These are phyloP conservation scores for Eimeria maxima DNA, from an alignment of 169 alveolate species.

Conservation along the genomic window DNA sequence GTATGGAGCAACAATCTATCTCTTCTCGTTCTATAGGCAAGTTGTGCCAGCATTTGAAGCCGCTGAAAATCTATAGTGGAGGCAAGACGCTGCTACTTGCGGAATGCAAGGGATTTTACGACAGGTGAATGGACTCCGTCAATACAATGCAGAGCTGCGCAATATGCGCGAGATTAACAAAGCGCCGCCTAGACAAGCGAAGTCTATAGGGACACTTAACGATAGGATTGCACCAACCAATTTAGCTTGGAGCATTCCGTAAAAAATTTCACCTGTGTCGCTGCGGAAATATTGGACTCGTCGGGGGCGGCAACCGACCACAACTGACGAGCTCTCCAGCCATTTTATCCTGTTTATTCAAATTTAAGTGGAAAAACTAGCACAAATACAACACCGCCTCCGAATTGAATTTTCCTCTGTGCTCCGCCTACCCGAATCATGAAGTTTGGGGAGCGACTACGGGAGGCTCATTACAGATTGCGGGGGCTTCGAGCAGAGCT, in stretches of 20 bases:
- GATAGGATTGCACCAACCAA: background rate
- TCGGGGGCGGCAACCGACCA: background rate
- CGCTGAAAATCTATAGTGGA: background rate
- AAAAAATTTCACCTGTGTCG: background rate
- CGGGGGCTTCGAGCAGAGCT: constrained; percentile 60
- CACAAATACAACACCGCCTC: background rate
- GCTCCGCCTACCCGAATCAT: background rate
- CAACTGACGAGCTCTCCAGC: background rate
- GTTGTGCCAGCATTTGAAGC: background rate
- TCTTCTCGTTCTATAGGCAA: background rate
- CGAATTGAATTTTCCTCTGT: background rate
- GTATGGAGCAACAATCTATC: background rate
- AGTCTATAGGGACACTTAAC: background rate
- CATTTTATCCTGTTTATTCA: background rate
- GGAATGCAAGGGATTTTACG: background rate
- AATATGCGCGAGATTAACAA: background rate
- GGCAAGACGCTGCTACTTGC: background rate
- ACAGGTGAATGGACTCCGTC: no score
- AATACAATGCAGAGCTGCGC: background rate
- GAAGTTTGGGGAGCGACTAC: constrained; percentile 23
- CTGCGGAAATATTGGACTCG: no score
- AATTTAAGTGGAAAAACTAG: background rate
- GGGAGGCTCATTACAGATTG: constrained; percentile 34
- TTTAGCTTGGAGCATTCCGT: background rate
- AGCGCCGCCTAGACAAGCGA: background rate